Evolutionary conservation across 2,329 filamentous ascomycete genomes (phyloP).

Genomic region (Neopestalotiopsis clavispora): DNA sequence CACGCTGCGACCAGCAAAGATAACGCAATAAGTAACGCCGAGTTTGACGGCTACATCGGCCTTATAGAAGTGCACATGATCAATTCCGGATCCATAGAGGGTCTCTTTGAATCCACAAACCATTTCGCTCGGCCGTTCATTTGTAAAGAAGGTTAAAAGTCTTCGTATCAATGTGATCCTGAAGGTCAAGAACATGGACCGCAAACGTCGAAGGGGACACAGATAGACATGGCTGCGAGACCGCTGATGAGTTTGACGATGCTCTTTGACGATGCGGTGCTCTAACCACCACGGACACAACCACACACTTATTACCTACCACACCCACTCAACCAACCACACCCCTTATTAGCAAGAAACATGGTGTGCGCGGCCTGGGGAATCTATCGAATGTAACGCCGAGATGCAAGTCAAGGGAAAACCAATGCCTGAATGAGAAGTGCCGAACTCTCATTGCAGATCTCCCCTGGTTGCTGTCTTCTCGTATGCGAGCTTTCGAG

Average conservation of each 20-base stretch:
- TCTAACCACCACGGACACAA: neutral
- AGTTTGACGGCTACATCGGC: conserved; percentile 13
- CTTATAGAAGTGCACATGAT: conserved; percentile 15
- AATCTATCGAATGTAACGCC: conserved; percentile 12
- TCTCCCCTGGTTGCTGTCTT: conserved; percentile 20
- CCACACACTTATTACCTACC: neutral
- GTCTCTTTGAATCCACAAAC: conserved; percentile 8
- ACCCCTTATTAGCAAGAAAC: neutral
- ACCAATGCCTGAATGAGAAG: conserved; percentile 14
- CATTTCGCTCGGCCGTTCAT: neutral
- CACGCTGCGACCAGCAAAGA: neutral
- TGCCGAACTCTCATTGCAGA: conserved; percentile 17
- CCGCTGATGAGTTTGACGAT: neutral
- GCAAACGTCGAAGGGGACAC: neutral
- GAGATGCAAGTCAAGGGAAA: conserved; percentile 11
- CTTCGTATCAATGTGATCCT: neutral
- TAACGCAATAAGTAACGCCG: conserved; percentile 11
- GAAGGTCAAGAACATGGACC: neutral
- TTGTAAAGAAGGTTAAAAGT: neutral
- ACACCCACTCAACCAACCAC: neutral
- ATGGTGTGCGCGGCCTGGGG: neutral
- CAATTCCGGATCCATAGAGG: conserved; percentile 4
- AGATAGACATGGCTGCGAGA: neutral
- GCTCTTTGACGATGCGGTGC: neutral
- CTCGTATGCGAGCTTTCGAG: neutral